Evolutionary conservation across 345 rosid species (phyloP), one percentile per base, ranked within the genome.

Genomic region (Ricinus communis): DNA sequence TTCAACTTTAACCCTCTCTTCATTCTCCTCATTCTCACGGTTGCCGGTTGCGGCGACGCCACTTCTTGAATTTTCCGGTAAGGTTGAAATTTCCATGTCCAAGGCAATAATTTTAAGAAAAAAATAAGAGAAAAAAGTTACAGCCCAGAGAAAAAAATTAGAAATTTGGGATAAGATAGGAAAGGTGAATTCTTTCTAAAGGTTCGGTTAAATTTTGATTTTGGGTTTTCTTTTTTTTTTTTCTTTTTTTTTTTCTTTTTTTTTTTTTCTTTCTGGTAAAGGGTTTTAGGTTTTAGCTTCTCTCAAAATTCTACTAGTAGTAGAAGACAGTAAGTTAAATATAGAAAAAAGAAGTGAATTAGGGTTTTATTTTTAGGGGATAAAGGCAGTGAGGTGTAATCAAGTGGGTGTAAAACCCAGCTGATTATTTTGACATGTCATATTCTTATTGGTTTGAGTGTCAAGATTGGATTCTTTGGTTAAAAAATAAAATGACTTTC

Each of bases 71-170:
- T 69, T 82, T 62, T 68, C 85, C 68, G 81, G 83, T 27, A 38
- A 59, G 66, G 63, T 49, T 25, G 87, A 76, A 70, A 40, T 56
- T 72, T 85, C 87, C 87, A 84, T 82, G 49, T 66, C 27, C 40
- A 16, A 4, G 67, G 46, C n/a, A n/a, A n/a, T n/a, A n/a, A n/a
- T n/a, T n/a, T n/a, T n/a, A n/a, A n/a, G n/a, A n/a, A n/a, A n/a
- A n/a, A n/a, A n/a, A n/a, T n/a, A n/a, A 15, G 61, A 40, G 11
- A 19, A 19, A 56, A 69, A 65, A 73, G 58, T 81, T 79, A 79
- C 79, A 69, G 81, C 65, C 22, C 16, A 59, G 65, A 64, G 47
- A 12, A 43, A 43, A 43, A 43, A 9, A 33, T 33, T 4, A 11
- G 65, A 71, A 59, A 36, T 31, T 24, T 19, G 30, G 56, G 72